phyloP scores from a whole-genome alignment of 2,329 filamentous ascomycete genomes.

The Lasiodiplodia gonubiensis region DNA sequence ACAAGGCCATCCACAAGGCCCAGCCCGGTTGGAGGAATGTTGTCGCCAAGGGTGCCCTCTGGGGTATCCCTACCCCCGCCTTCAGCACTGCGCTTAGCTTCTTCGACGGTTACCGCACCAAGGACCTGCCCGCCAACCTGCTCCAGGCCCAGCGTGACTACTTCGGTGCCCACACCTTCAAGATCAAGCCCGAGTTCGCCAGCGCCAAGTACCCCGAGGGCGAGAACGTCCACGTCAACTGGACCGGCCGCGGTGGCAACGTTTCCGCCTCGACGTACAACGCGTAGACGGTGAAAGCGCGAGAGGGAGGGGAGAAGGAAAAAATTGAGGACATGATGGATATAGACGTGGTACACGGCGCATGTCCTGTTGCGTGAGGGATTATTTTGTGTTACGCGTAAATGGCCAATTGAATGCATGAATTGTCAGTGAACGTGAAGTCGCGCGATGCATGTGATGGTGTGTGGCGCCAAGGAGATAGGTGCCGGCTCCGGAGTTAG shows the following conservation, averaged over 20 bases:
- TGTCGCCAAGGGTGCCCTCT: conserved; percentile 86
- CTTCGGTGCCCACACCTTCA: conserved; percentile 75
- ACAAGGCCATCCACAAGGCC: conserved; percentile 96
- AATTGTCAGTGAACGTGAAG: conserved; percentile 20
- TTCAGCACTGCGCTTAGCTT: conserved; percentile 97
- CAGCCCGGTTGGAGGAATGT: conserved; percentile 68
- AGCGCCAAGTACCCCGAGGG: conserved; percentile 79
- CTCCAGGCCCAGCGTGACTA: conserved; percentile 99
- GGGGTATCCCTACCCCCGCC: conserved; percentile 93
- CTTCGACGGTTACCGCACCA: conserved; percentile 98
- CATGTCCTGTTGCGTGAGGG: conserved; percentile 23
- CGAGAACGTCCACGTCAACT: conserved; percentile 98
- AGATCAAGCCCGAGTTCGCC: conserved; percentile 59
- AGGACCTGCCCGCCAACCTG: conserved; percentile 96
- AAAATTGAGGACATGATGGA: conserved; percentile 25
- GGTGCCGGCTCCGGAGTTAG: conserved; percentile 9
- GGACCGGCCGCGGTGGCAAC: conserved; percentile 97
- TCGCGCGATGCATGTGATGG: background rate
- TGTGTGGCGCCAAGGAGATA: conserved; percentile 20
- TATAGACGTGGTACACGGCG: conserved; percentile 26
- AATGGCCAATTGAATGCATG: conserved; percentile 28
- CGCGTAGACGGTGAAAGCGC: conserved; percentile 67
- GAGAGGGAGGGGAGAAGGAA: background rate
- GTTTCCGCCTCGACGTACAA: conserved; percentile 97
- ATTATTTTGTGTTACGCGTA: conserved; percentile 22